Evolutionary conservation across 768 basidiomycete species (phyloP).

Genomic region (Tremella mesenterica): DNA sequence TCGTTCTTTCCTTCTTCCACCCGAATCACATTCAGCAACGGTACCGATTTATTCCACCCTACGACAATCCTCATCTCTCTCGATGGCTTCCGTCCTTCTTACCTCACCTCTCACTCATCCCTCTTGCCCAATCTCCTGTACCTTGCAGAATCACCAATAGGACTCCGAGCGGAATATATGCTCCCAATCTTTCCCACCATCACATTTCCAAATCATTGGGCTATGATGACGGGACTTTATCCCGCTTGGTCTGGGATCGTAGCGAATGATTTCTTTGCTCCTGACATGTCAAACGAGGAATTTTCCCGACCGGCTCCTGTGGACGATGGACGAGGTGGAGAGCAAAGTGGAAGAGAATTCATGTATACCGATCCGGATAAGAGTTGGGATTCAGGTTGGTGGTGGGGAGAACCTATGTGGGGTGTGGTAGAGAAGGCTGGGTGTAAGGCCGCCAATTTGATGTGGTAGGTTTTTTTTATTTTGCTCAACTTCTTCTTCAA

Average conservation of each 20-base stretch:
- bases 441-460: slow-evolving; percentile 36
- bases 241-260: slow-evolving; percentile 85
- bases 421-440: slow-evolving; percentile 70
- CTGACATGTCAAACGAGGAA: slow-evolving; percentile 30
- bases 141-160: slow-evolving; percentile 3
- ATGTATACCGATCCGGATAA: slow-evolving; percentile 54
- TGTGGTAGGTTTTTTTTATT: background rate
- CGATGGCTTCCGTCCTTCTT: slow-evolving; percentile 20
- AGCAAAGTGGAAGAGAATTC: background rate
- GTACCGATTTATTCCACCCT: slow-evolving; percentile 15
- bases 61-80: slow-evolving; percentile 19
- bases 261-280: slow-evolving; percentile 86
- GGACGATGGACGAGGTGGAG: background rate
- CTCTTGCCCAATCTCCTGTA: slow-evolving; percentile 10
- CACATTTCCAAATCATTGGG: slow-evolving; percentile 93
- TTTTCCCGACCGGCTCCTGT: background rate
- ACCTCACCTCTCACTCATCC: slow-evolving; percentile 13
- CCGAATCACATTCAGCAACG: slow-evolving; percentile 8
- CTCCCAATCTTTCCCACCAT: slow-evolving; percentile 74
- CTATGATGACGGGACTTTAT: slow-evolving; percentile 77
- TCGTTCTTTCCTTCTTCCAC: background rate
- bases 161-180: slow-evolving; percentile 65
- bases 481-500: too few relatives aligned
- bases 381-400: slow-evolving; percentile 65
- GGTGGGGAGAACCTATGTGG: slow-evolving; percentile 93